Percentiles rank a stretch among this genome's conserved stretches.
Conservation (phyloP, 305 asterid genomes). For the Plantago rigida region DNA sequence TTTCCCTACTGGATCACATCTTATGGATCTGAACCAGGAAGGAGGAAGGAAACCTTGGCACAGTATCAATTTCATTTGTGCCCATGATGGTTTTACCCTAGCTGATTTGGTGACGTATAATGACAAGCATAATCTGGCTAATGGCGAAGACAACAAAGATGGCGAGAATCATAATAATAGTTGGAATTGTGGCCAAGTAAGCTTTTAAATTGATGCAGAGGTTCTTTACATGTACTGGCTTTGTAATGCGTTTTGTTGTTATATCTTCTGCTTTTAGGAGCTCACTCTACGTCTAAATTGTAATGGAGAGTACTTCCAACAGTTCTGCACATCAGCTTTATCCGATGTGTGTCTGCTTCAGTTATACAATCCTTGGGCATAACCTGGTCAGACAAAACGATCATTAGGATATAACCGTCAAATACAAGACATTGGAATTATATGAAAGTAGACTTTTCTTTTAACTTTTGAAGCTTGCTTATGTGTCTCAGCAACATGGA, state of each 20-base stretch:
- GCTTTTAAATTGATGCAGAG: conserved; percentile 10
- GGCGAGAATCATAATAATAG: conserved; percentile 95
- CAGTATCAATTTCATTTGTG: conserved; percentile 83
- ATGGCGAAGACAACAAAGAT: conserved; percentile 90
- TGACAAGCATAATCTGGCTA: conserved; percentile 74
- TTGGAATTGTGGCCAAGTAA: conserved; percentile 97
- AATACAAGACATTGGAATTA: too few species aligned
- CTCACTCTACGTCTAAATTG: too few species aligned
- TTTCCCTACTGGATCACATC: conserved; percentile 14
- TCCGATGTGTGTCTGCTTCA: too few species aligned
- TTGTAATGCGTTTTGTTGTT: neutral
- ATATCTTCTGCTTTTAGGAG: too few species aligned
- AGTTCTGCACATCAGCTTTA: too few species aligned
- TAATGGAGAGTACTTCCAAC: too few species aligned
- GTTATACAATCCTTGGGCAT: too few species aligned
- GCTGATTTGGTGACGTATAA: conserved; percentile 89
- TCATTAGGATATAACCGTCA: too few species aligned
- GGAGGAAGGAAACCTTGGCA: conserved; percentile 98
- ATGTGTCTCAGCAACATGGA: conserved; percentile 2
- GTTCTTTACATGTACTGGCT: conserved; percentile 9
- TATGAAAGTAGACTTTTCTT: too few species aligned
- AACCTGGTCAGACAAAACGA: too few species aligned
- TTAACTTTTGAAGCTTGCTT: too few species aligned
- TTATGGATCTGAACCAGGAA: conserved; percentile 49
- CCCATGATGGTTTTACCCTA: conserved; percentile 96